Base-by-base conservation (phyloP, 768 basidiomycete genomes). In the Pleurotus giganteus region DNA sequence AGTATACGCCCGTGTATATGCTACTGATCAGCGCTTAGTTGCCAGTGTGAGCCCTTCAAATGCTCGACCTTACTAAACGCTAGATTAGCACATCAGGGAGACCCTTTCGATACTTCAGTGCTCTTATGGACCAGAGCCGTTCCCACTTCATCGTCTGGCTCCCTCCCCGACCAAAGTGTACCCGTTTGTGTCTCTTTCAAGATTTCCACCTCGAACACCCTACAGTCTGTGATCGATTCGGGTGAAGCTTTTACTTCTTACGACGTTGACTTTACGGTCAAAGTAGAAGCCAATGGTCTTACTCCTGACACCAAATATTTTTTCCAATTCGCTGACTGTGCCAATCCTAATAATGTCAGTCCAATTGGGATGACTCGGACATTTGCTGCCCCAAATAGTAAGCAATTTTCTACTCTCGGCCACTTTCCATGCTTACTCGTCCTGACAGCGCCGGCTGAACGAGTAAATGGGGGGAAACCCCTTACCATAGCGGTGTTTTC, bases 51-150 rank as follows among this genome's bases (percentile, higher is more conserved):
- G 32, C 32, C 32, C 32, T 34, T 7, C 3, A 45, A 34, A 34
- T 4, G 15, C 15, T 9, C 21, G 7, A 45, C 24, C n/a, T 4
- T 59, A 21, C 47, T 13, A 8, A 15, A 2, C 8, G 15, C 2
- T 17, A 21, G 12, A 17, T 8, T 21, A n/a, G n/a, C n/a, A n/a
- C n/a, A n/a, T 80, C 56, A 82, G 76, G 82, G 81, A 5, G 81
- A 84, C 60, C 82, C 83, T 3, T 73, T 78, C 44, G 77, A 79
- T 56, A 73, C 71, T 17, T 82, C 80, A 21, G 73, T 83, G 31
- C 70, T 82, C 32, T 71, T 83, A 15, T 85, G 83, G 82, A 85
- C 82, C 2, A 79, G 80, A 21, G 79, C 82, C n/a, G n/a, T n/a
- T 2, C 68, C 71, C 17, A 74, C 79, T 2, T 58, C 67, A 19